A percentile compares a stretch with the other conserved stretches of the same genome.
Evolutionary conservation across 345 rosid species (phyloP).

Genomic region (Brassica rapa): DNA sequence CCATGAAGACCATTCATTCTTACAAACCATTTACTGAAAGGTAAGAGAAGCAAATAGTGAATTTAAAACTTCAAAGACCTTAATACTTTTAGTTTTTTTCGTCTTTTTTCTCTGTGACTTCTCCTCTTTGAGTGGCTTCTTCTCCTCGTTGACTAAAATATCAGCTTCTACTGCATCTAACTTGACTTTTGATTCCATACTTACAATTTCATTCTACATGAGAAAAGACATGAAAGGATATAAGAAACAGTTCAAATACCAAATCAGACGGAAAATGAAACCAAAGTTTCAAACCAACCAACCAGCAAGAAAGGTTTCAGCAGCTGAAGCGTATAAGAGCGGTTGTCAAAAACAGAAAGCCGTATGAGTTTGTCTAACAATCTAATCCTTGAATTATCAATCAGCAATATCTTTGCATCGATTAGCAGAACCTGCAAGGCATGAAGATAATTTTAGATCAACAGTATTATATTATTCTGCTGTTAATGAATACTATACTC

Average conservation of each 20-base stretch:
- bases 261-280: neutral
- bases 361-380: neutral
- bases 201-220: neutral
- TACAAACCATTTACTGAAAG: neutral
- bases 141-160: neutral
- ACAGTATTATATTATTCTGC: neutral
- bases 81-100: neutral
- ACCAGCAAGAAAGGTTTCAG: neutral
- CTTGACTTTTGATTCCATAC: neutral
- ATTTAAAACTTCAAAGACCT: conserved; percentile 16
- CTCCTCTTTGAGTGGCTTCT: neutral
- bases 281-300: neutral
- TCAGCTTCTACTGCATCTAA: neutral
- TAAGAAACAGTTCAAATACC: neutral
- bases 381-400: neutral
- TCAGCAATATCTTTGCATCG: conserved; percentile 23
- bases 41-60: neutral
- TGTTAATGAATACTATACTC: neutral
- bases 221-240: neutral
- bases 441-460: neutral
- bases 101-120: neutral
- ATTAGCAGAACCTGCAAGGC: neutral
- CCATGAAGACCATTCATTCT: conserved; percentile 8
- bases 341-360: neutral
- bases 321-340: neutral